Evolutionary conservation across 768 basidiomycete species (phyloP), one percentile per base, ranked within the genome.

Genomic region (Artomyces pyxidatus): DNA sequence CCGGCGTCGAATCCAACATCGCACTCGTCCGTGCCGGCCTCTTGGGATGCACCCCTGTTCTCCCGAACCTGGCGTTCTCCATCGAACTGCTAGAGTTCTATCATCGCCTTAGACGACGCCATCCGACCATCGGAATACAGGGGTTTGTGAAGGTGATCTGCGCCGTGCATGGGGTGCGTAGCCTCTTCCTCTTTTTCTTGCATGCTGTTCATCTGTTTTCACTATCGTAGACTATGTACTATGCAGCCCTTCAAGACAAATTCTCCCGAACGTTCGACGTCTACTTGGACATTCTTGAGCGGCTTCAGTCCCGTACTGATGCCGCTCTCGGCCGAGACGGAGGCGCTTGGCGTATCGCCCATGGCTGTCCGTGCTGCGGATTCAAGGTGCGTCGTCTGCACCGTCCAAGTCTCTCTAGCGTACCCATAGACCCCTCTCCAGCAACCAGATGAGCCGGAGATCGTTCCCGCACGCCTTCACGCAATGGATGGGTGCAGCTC

Each of bases 401-500:
- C 12, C 11, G 3, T 35, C 17, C 32, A 35, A 35, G 1, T 35
- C 44, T 32, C 16, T 9, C 17, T 22, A 30, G 22, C 10, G 23
- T 14, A 22, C 5, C n/a, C n/a, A 26, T 21, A 16, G n/a, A 16
- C 17, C 7, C 12, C 9, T 46, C n/a, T 28, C 1, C 5, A 47
- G 37, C 25, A 35, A 5, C 0, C 2, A 4, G 25, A 39, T 16
- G 46, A 39, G 21, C 3, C 6, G 10, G 16, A 8, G n/a, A 16
- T 39, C 25, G 23, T 28, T 3, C 46, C 46, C n/a, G 37, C 14
- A 6, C 35, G 37, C 4, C 25, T 38, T 3, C 35, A 37, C 22
- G 46, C 46, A 3, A 39, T 47, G 25, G 46, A 47, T 39, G 46
- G 46, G 4, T 17, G 25, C n/a, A 30, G 32, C 37, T 47, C 46